A percentile compares a stretch with the other conserved stretches of the same genome.
phyloP scores from a whole-genome alignment of 495 filamentous ascomycete genomes.

The Penicillium canescens region DNA sequence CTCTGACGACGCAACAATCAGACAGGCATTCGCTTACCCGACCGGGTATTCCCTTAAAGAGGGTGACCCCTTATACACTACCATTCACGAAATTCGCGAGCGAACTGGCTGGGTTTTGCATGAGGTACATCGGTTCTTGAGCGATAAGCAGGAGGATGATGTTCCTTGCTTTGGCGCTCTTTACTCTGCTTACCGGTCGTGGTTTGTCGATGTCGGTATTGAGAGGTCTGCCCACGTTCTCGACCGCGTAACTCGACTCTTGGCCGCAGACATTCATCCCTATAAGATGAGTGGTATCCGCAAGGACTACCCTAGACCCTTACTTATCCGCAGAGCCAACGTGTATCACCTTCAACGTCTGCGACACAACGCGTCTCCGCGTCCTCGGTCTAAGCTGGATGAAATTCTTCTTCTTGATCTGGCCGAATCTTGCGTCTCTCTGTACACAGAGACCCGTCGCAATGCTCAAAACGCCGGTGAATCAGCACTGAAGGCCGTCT shows the following conservation, averaged over 20 bases:
- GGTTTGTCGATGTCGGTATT: constrained; percentile 96
- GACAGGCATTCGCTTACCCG: constrained; percentile 79
- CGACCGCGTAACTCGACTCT: constrained; percentile 79
- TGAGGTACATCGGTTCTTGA: constrained; percentile 79
- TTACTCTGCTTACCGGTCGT: constrained; percentile 90
- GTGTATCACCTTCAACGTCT: constrained; percentile 93
- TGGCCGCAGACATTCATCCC: constrained; percentile 79
- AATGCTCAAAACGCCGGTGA: constrained; percentile 91
- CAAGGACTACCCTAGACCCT: constrained; percentile 87
- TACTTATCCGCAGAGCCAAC: constrained; percentile 85
- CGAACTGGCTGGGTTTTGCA: constrained; percentile 79
- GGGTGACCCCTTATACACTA: constrained; percentile 61
- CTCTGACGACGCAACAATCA: constrained; percentile 79
- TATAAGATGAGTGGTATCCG: constrained; percentile 93
- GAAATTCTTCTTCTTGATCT: constrained; percentile 82
- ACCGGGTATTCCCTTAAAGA: constrained; percentile 79
- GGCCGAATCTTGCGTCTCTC: constrained; percentile 86
- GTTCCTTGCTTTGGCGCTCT: constrained; percentile 91
- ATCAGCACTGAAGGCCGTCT: constrained; percentile 88
- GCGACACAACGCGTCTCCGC: constrained; percentile 85
- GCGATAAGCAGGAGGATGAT: constrained; percentile 86
- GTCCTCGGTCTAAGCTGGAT: constrained; percentile 81
- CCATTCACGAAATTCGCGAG: constrained; percentile 79
- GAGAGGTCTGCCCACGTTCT: constrained; percentile 92
- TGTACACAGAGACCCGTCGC: constrained; percentile 91